Evolutionary conservation across 1,139 yeast genomes (phyloP).

Genomic region (Geotrichum cucujoidarum): DNA sequence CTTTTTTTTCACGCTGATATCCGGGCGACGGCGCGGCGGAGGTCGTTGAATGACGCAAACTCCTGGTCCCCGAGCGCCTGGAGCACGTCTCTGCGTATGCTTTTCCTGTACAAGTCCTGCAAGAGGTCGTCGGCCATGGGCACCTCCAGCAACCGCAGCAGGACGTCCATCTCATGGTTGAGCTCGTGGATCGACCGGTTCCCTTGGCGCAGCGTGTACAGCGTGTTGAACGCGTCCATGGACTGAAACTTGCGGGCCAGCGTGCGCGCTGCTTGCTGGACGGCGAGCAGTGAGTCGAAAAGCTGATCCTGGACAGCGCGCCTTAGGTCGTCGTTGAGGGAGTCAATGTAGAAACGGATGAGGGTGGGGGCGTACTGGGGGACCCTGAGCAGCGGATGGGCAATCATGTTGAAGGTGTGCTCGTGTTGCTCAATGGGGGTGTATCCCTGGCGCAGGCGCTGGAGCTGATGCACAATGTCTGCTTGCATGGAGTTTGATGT

Average conservation of each 20-base stretch:
- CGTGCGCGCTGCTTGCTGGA: slow-evolving; percentile 12
- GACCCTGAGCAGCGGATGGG: slow-evolving; percentile 8
- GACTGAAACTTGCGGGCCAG: slow-evolving; percentile 10
- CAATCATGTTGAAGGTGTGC: slow-evolving; percentile 13
- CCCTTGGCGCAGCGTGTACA: slow-evolving; percentile 11
- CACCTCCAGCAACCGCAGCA: slow-evolving; percentile 13
- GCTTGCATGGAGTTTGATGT: neutral
- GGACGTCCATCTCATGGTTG: slow-evolving; percentile 9
- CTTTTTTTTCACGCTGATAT: no score
- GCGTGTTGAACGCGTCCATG: slow-evolving; percentile 15
- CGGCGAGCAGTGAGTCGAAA: slow-evolving; percentile 1
- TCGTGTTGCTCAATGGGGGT: slow-evolving; percentile 7
- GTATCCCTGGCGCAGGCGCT: slow-evolving; percentile 4
- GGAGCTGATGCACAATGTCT: slow-evolving; percentile 6
- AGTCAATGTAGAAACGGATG: slow-evolving; percentile 8
- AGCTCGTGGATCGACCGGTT: slow-evolving; percentile 5
- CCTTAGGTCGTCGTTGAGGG: slow-evolving; percentile 8
- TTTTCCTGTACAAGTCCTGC: slow-evolving; percentile 14
- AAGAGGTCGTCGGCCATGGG: slow-evolving; percentile 16
- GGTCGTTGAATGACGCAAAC: slow-evolving; percentile 7
- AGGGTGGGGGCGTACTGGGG: slow-evolving; percentile 15
- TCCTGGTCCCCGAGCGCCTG: neutral
- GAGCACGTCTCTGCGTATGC: slow-evolving; percentile 4
- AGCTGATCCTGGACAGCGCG: slow-evolving; percentile 6
- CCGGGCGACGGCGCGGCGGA: slow-evolving; percentile 8